Base-by-base conservation (phyloP, 2,329 filamentous ascomycete genomes). In the Fusarium sp. region DNA sequence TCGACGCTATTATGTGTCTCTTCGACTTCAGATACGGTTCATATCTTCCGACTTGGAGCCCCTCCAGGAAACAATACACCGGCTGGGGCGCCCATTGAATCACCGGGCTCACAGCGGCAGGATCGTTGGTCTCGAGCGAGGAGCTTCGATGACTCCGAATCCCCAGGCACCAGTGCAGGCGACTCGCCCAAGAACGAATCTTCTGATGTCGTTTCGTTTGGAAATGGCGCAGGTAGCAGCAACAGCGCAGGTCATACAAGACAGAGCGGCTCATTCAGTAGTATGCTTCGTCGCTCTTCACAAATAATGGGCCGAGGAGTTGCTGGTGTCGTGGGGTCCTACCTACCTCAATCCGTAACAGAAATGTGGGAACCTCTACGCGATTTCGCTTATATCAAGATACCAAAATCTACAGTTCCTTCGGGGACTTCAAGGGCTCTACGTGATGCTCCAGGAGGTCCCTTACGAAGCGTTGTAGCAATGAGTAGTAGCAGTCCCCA, bases 361-460 rank as follows among this genome's bases (percentile, higher is more conserved):
- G 96, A 98, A 83, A 98, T 98, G 88, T 98, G 95, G 95, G 96
- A 99, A 79, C 96, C 96, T 1, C 87, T 93, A 68, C 90, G 96
- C 62, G 96, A 99, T 82, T 99, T 99, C 84, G 96, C 96, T 3
- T 98, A 94, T 87, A 95, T 98, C 79, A 97, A 96, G 81, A 90
- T 99, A 54, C 96, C 96, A 20, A 94, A 93, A 79, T 81, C 86
- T 10, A 70, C 77, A 22, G 63, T 70, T 7, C 65, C 78, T 9
- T 69, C 63, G 11, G 49, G 72, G 8, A 55, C 70, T 39, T 66
- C 78, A 11, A 54, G 76, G 38, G 51, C 71, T 74, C 26, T 82
- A 9, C 79, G 79, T 38, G 83, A 83, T 31, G 79, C 80, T 9
- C 73, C 79, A 4, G 78, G 81, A 11, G 77, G 87, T 0, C 91